Percentiles rank a stretch among this genome's conserved stretches.
Evolutionary conservation across 352 stramenopile species (phyloP).

Genomic region (Phytophthora megakarya): DNA sequence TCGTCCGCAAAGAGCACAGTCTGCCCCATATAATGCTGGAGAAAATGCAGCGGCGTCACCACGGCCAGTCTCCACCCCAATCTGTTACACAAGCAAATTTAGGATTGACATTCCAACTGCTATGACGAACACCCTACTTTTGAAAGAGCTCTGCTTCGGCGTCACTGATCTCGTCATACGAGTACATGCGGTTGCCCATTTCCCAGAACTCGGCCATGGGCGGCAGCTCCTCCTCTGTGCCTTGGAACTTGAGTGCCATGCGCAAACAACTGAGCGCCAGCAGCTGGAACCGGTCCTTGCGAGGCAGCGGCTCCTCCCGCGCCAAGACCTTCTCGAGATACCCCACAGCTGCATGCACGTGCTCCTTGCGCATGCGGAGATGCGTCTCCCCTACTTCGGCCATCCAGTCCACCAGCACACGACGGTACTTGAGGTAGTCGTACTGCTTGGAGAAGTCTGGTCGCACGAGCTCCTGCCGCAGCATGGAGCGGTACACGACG

Average conservation of each 20-base stretch:
- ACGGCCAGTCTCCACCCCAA: conserved; percentile 72
- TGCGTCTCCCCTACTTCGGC: conserved; percentile 80
- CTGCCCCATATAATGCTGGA: conserved; percentile 80
- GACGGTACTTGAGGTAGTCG: conserved; percentile 85
- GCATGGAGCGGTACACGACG: conserved; percentile 72
- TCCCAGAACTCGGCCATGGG: conserved; percentile 86
- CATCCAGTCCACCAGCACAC: conserved; percentile 88
- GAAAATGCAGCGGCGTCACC: conserved; percentile 81
- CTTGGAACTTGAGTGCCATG: conserved; percentile 81
- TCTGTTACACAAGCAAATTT: conserved; percentile 45
- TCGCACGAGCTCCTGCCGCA: conserved; percentile 70
- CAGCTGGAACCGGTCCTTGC: conserved; percentile 83
- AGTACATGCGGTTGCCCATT: conserved; percentile 86
- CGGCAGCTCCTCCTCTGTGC: conserved; percentile 80
- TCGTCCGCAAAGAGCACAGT: conserved; percentile 84
- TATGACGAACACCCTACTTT: conserved; percentile 37
- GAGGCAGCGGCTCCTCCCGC: conserved; percentile 43
- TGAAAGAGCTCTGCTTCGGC: conserved; percentile 63
- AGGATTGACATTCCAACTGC: too few relatives aligned
- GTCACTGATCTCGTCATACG: conserved; percentile 80
- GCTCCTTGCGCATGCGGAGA: conserved; percentile 82
- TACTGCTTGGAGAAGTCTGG: conserved; percentile 78
- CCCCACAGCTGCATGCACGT: conserved; percentile 77
- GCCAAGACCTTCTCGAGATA: conserved; percentile 83
- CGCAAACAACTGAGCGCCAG: conserved; percentile 81